Evolutionary conservation across 164 flowering plant species (phyloP).

Genomic region (Saururus chinensis): DNA sequence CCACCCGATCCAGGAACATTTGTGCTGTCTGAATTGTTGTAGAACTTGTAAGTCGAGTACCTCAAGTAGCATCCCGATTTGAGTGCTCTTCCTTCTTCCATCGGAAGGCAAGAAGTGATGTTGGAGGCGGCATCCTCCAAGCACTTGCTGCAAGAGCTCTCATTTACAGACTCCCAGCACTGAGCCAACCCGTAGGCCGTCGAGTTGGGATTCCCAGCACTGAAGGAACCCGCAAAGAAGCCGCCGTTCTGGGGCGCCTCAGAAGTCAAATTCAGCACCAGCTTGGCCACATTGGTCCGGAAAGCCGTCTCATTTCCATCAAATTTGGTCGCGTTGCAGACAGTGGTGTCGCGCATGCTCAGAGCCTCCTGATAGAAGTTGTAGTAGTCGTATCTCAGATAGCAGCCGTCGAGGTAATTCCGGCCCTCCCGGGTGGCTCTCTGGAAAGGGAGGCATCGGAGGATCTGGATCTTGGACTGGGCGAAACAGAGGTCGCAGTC

Average conservation of each 20-base stretch:
- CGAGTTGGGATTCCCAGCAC: constrained; percentile 15
- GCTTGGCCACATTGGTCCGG: constrained; percentile 14
- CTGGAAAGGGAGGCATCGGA: constrained; percentile 58
- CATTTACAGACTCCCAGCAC: constrained; percentile 51
- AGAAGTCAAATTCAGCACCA: constrained; percentile 42
- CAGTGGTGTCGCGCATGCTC: constrained; percentile 22
- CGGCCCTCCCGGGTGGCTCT: constrained; percentile 37
- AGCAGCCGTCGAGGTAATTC: constrained; percentile 65
- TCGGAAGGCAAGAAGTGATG: constrained; percentile 34
- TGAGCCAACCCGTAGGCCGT: constrained; percentile 70
- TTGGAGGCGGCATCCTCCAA: constrained; percentile 28
- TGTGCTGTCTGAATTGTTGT: constrained; percentile 23
- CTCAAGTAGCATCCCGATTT: constrained; percentile 69
- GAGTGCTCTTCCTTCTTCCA: constrained; percentile 53
- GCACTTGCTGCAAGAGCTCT: constrained; percentile 34
- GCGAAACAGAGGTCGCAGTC: constrained; percentile 70
- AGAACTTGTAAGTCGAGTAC: constrained; percentile 48
- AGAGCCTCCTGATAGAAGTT: constrained; percentile 36
- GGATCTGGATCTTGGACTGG: constrained; percentile 40
- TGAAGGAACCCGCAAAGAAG: constrained; percentile 35
- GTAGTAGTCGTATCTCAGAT: constrained; percentile 59
- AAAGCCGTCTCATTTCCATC: constrained; percentile 20
- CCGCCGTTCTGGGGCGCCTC: constrained; percentile 40
- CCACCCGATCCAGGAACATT: constrained; percentile 8
- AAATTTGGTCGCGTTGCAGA: constrained; percentile 25